Evolutionary conservation across 805 yeast species (phyloP).

Genomic region (Candida hungchunana): DNA sequence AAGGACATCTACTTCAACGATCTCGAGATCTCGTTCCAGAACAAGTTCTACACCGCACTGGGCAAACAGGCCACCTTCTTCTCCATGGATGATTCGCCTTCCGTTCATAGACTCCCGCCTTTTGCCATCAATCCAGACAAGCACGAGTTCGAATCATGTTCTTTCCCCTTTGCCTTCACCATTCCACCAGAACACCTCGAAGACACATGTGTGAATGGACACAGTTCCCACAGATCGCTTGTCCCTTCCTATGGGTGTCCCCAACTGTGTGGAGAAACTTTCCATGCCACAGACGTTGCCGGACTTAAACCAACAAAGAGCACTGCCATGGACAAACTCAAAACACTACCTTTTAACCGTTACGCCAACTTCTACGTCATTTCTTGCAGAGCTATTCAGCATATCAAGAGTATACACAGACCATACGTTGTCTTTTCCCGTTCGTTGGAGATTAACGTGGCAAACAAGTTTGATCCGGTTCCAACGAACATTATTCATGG

Average conservation of each 20-base stretch:
- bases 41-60: slow-evolving; percentile 11
- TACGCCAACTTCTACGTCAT: slow-evolving; percentile 18
- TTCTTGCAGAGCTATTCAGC: slow-evolving; percentile 15
- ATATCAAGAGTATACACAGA: slow-evolving; percentile 9
- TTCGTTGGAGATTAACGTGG: slow-evolving; percentile 18
- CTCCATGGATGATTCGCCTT: slow-evolving; percentile 19
- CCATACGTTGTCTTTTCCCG: slow-evolving; percentile 19
- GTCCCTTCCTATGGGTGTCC: slow-evolving; percentile 20
- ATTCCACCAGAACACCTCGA: slow-evolving; percentile 17
- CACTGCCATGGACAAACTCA: slow-evolving; percentile 1
- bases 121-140: slow-evolving; percentile 11
- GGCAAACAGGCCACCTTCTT: slow-evolving; percentile 11
- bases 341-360: slow-evolving; percentile 3
- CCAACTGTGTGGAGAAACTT: slow-evolving; percentile 15
- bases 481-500: slow-evolving; percentile 13
- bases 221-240: slow-evolving; percentile 8
- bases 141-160: slow-evolving; percentile 8
- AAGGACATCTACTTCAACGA: slow-evolving; percentile 20
- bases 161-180: slow-evolving; percentile 19
- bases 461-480: neutral
- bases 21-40: slow-evolving; percentile 19
- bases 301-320: slow-evolving; percentile 13
- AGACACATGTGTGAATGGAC: slow-evolving; percentile 10
- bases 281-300: slow-evolving; percentile 15
- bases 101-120: slow-evolving; percentile 3